Evolutionary conservation across 176 grass and related monocot species (phyloP).

Genomic region (Cenchrus fungigraminus): DNA sequence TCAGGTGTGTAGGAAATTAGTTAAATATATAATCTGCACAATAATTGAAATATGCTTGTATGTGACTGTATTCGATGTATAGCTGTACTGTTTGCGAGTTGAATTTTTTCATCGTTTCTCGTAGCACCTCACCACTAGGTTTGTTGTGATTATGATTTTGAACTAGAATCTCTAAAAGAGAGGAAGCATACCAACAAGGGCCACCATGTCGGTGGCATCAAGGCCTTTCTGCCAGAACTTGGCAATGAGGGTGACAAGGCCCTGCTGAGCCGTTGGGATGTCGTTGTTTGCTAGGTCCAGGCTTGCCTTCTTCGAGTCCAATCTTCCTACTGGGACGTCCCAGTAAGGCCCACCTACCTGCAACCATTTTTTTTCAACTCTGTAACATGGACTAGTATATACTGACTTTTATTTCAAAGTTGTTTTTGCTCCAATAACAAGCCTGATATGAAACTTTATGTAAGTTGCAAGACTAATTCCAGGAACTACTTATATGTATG

Average conservation of each 20-base stretch:
- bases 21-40: background rate
- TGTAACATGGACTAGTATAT: background rate
- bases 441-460: background rate
- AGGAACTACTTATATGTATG: background rate
- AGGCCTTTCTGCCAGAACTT: conserved; percentile 97
- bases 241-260: conserved; percentile 76
- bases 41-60: background rate
- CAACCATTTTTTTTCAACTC: background rate
- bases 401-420: conserved; percentile 10
- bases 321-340: conserved; percentile 89
- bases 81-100: background rate
- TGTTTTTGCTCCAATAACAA: background rate
- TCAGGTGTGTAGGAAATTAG: background rate
- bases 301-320: conserved; percentile 88
- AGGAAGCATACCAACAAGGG: conserved; percentile 78
- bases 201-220: conserved; percentile 90
- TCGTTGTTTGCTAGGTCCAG: conserved; percentile 83
- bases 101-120: background rate
- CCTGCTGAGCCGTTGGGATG: conserved; percentile 82
- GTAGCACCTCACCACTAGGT: background rate
- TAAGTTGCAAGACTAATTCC: background rate
- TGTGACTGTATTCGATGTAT: background rate
- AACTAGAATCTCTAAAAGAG: background rate
- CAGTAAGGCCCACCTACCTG: conserved; percentile 96
- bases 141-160: background rate